phyloP scores from a whole-genome alignment of 805 yeast species.

The Kodamaea kakaduensis region DNA sequence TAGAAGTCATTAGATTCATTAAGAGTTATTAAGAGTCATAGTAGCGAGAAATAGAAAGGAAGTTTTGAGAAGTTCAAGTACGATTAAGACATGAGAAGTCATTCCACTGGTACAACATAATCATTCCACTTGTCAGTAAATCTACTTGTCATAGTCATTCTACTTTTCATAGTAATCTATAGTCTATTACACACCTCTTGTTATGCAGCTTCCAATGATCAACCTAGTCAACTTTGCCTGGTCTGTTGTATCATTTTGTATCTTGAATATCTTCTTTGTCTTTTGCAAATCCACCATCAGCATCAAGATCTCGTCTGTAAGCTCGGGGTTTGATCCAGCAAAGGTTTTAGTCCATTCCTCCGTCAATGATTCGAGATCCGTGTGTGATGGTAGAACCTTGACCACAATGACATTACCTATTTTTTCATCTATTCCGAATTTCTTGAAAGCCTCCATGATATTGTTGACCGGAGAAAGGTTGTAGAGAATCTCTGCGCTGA shows the following conservation, averaged over 20 bases:
- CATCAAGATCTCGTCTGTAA: slow-evolving; percentile 20
- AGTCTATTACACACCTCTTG: slow-evolving; percentile 45
- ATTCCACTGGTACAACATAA: too few species aligned
- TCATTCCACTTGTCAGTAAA: too few species aligned
- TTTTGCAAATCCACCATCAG: slow-evolving; percentile 22
- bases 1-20: too few species aligned
- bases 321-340: slow-evolving; percentile 11
- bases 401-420: slow-evolving; percentile 46
- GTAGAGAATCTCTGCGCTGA: slow-evolving; percentile 70
- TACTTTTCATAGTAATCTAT: too few species aligned
- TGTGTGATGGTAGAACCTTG: slow-evolving; percentile 32
- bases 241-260: slow-evolving; percentile 17
- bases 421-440: slow-evolving; percentile 62
- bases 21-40: too few species aligned
- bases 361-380: neutral
- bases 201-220: slow-evolving; percentile 44
- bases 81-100: too few species aligned
- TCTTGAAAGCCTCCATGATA: slow-evolving; percentile 64
- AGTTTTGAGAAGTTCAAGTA: too few species aligned
- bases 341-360: slow-evolving; percentile 24
- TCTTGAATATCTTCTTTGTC: slow-evolving; percentile 37
- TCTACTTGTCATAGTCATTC: too few species aligned
- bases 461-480: slow-evolving; percentile 68
- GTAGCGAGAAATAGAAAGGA: too few species aligned
- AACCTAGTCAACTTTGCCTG: slow-evolving; percentile 35